These are phyloP conservation scores for Candida insectalens DNA, from an alignment of 805 yeast species.

Conservation along the genomic window DNA sequence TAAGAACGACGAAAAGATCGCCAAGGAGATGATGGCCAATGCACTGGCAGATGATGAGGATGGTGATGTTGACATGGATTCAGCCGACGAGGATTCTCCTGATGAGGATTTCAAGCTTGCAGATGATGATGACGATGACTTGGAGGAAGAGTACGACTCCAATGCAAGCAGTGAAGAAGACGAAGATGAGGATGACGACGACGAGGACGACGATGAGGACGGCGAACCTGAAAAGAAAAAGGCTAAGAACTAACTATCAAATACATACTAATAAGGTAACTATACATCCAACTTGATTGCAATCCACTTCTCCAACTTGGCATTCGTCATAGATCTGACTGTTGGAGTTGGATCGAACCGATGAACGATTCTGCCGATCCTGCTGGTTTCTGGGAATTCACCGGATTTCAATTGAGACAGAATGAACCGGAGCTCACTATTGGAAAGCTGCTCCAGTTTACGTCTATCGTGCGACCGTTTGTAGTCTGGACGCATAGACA, in stretches of 20 bases:
- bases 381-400: too few relatives aligned
- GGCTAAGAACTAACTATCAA: conserved; percentile 7
- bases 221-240: conserved; percentile 10
- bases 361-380: too few relatives aligned
- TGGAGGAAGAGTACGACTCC: conserved; percentile 79
- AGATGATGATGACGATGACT: conserved; percentile 32
- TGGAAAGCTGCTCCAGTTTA: too few relatives aligned
- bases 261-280: too few relatives aligned
- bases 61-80: conserved; percentile 53
- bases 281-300: too few relatives aligned
- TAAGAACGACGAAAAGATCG: conserved; percentile 83
- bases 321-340: too few relatives aligned
- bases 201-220: conserved; percentile 10
- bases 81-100: conserved; percentile 76
- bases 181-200: conserved; percentile 40
- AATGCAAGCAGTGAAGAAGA: conserved; percentile 49
- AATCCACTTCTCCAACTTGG: too few relatives aligned
- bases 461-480: too few relatives aligned
- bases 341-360: too few relatives aligned
- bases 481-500: too few relatives aligned
- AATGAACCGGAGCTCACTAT: too few relatives aligned
- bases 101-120: conserved; percentile 84
- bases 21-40: conserved; percentile 68
- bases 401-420: too few relatives aligned
- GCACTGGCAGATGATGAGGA: conserved; percentile 60